Evolutionary conservation across 2,329 filamentous ascomycete species (phyloP).

Genomic region (Aspergillus costaricaensis): DNA sequence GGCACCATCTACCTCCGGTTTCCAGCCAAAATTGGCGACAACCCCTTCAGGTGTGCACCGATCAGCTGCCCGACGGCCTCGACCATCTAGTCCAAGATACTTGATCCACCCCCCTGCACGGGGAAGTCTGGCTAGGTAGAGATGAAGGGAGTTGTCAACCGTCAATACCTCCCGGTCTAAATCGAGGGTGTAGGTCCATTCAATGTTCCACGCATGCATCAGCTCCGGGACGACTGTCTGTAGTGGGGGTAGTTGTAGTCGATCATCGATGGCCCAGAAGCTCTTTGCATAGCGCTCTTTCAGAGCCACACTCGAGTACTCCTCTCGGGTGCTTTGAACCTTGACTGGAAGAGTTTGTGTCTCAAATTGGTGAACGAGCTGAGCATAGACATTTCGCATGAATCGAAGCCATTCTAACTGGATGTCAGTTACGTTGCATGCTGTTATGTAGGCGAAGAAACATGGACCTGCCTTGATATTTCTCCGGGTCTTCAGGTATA

Average conservation of each 20-base stretch:
- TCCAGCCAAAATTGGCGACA: constrained; percentile 10
- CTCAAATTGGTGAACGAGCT: constrained; percentile 14
- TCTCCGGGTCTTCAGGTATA: constrained; percentile 15
- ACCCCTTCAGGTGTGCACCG: constrained; percentile 12
- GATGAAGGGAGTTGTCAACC: constrained; percentile 14
- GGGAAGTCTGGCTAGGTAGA: constrained; percentile 15
- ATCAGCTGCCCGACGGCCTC: neutral
- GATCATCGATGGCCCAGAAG: constrained; percentile 19
- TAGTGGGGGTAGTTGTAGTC: constrained; percentile 13
- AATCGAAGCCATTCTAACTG: constrained; percentile 20
- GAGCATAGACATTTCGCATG: constrained; percentile 13
- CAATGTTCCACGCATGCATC: neutral
- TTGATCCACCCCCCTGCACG: constrained; percentile 11
- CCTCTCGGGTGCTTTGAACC: neutral
- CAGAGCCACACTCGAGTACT: constrained; percentile 1
- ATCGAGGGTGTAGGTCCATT: constrained; percentile 23
- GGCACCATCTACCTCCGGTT: constrained; percentile 5
- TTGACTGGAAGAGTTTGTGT: constrained; percentile 15
- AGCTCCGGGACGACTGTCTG: constrained; percentile 1
- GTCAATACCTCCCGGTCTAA: constrained; percentile 21
- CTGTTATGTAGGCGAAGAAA: neutral
- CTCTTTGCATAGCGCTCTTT: constrained; percentile 13
- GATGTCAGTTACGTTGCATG: neutral
- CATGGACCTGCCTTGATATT: constrained; percentile 17
- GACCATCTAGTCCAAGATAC: constrained; percentile 12